Base-by-base conservation (phyloP, 768 basidiomycete genomes). In the Boletellus sp. region DNA sequence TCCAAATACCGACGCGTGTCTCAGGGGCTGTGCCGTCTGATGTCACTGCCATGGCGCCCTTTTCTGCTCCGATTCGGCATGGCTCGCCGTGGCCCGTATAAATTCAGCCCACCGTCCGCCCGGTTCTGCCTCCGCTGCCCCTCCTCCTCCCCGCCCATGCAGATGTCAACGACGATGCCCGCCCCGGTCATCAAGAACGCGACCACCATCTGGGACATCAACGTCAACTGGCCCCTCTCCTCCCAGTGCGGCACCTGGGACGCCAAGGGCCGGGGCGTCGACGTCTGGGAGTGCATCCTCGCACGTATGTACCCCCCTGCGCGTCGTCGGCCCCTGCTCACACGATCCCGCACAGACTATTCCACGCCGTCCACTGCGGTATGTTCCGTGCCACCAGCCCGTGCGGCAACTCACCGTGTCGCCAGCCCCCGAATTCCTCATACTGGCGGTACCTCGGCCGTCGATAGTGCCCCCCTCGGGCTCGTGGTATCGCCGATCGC, bases 231-330 rank as follows among this genome's bases (percentile, higher is more conserved):
- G 85, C 58, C 74, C 20, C 55, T 81, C 38, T 75, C 78, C 63
- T 79, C 79, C 52, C 86, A 88, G 61, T 87, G 86, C 64, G 81
- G 81, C 47, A 74, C 83, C 13, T 88, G 85, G 85, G 82, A 87
- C 67, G 68, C 78, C 20, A 78, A 75, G 66, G 74, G 79, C 45
- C 78, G 79, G 35, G 80, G 83, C 23, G 86, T 88, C 36, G 83
- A 86, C 48, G 77, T 88, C 47, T 88, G 85, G 85, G 85, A 88
- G 59, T 88, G 86, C 62, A 71, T 87, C 47, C 68, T 73, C 66
- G 77, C 79, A 58, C 86, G 86, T 87, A 67, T 68, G 45, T 33
- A 54, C 45, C 23, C 34, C 48, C 47, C 37, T n/a, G 17, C 41
- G 17, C 35, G n/a, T 33, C 17, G 20, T 11, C 36, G 20, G 19